Percentiles rank a stretch among this genome's conserved stretches.
phyloP scores from a whole-genome alignment of 768 basidiomycete genomes.

The Psilocybe tampanensis region DNA sequence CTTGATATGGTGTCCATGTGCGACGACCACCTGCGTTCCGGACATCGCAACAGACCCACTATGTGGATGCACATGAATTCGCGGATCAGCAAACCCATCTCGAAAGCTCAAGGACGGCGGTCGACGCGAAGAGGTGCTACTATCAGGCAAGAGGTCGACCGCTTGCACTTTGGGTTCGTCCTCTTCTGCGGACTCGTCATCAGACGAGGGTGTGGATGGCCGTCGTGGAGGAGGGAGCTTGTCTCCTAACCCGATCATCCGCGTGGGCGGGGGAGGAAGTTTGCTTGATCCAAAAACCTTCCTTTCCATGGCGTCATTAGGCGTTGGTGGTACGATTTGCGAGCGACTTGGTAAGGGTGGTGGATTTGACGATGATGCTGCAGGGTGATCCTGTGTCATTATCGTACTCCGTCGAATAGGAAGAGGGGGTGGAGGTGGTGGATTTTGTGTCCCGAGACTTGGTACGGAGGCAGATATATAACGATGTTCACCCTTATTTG shows the following conservation, averaged over 20 bases:
- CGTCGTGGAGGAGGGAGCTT: slow-evolving; percentile 68
- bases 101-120: slow-evolving; percentile 45
- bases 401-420: slow-evolving; percentile 43
- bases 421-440: slow-evolving; percentile 44
- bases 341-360: slow-evolving; percentile 30
- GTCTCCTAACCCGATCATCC: slow-evolving; percentile 68
- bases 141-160: slow-evolving; percentile 65
- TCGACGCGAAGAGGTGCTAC: slow-evolving; percentile 65
- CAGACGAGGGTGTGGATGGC: slow-evolving; percentile 42
- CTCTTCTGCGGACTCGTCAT: slow-evolving; percentile 63
- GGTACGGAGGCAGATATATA: slow-evolving; percentile 13
- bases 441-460: slow-evolving; percentile 7
- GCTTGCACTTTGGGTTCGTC: slow-evolving; percentile 50
- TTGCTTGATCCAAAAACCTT: slow-evolving; percentile 40
- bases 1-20: slow-evolving; percentile 57
- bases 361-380: slow-evolving; percentile 13
- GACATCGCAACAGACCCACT: slow-evolving; percentile 56
- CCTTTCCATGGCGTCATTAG: slow-evolving; percentile 29
- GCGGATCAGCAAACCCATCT: slow-evolving; percentile 42
- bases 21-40: slow-evolving; percentile 61
- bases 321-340: slow-evolving; percentile 2
- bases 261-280: slow-evolving; percentile 75
- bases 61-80: slow-evolving; percentile 63
- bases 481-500: slow-evolving; percentile 13
- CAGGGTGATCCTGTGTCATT: slow-evolving; percentile 18